phyloP scores from a whole-genome alignment of 371 early-diverging fungal genomes.

The Syncephalastrum racemosum region DNA sequence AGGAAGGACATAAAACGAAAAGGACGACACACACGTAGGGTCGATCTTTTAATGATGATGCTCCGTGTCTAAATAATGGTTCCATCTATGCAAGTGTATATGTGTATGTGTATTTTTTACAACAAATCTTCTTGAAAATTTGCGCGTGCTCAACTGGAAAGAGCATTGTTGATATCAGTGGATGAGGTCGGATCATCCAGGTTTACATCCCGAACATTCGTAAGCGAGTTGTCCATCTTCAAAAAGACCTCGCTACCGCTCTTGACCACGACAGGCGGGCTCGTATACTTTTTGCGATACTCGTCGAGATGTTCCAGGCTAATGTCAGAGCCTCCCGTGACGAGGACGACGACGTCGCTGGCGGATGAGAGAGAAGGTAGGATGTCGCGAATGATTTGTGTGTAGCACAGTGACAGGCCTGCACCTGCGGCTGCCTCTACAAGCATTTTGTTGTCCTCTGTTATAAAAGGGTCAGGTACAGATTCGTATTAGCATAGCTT shows the following conservation, averaged over 20 bases:
- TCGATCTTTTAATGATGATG: too few relatives aligned
- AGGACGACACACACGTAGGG: too few relatives aligned
- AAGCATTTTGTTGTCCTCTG: constrained; percentile 57
- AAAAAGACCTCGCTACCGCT: constrained; percentile 60
- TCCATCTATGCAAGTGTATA: too few relatives aligned
- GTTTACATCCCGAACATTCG: constrained; percentile 32
- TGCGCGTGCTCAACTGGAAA: not conserved
- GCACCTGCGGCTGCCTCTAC: constrained; percentile 67
- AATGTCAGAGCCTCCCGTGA: constrained; percentile 64
- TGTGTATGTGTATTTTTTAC: too few relatives aligned
- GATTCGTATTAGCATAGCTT: not conserved
- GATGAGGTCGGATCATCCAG: constrained; percentile 25
- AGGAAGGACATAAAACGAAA: too few relatives aligned
- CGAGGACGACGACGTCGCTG: constrained; percentile 56
- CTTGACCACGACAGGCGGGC: constrained; percentile 56
- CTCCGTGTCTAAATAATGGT: too few relatives aligned
- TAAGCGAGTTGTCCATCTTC: constrained; percentile 49
- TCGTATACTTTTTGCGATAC: constrained; percentile 49
- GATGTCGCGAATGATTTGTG: constrained; percentile 54
- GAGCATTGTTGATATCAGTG: constrained; percentile 8
- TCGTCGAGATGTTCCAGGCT: constrained; percentile 46
- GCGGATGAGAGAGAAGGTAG: constrained; percentile 47
- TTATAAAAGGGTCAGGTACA: not conserved
- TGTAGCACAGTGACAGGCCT: constrained; percentile 52
- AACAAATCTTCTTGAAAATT: too few relatives aligned